These are phyloP conservation scores for Priceomyces medius DNA, from an alignment of 805 yeast species.

Conservation along the genomic window DNA sequence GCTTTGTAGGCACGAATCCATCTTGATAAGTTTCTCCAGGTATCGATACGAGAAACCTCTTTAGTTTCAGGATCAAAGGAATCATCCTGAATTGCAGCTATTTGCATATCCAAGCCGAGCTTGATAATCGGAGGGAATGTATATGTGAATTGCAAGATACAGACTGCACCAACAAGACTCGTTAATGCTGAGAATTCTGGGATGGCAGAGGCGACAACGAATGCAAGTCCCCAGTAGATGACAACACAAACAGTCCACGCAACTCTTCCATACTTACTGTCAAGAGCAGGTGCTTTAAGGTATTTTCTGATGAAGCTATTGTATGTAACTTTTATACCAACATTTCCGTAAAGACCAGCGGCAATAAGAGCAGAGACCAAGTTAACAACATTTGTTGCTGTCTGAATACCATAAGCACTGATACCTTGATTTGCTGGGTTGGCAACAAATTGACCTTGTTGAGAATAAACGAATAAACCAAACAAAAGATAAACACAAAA, in stretches of 20 bases:
- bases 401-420: constrained; percentile 33
- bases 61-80: constrained; percentile 10
- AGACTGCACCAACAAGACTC: constrained; percentile 41
- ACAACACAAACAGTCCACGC: constrained; percentile 36
- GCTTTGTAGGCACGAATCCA: constrained; percentile 17
- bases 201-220: constrained; percentile 43
- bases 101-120: constrained; percentile 17
- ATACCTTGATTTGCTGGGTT: constrained; percentile 48
- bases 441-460: constrained; percentile 45
- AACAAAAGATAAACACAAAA: constrained; percentile 38
- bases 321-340: constrained; percentile 47
- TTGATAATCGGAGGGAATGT: constrained; percentile 40
- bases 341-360: constrained; percentile 46
- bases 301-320: constrained; percentile 34
- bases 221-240: constrained; percentile 46
- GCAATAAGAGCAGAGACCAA: constrained; percentile 43
- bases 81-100: constrained; percentile 16
- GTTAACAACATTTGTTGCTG: constrained; percentile 33
- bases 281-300: constrained; percentile 29
- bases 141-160: constrained; percentile 47
- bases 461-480: constrained; percentile 43
- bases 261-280: constrained; percentile 30
- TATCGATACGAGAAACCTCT: constrained; percentile 5
- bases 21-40: not conserved
- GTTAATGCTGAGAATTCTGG: constrained; percentile 41